A percentile compares a stretch with the other conserved stretches of the same genome.
Conservation (phyloP, 257 asterid species). For the Plantago ovata region DNA sequence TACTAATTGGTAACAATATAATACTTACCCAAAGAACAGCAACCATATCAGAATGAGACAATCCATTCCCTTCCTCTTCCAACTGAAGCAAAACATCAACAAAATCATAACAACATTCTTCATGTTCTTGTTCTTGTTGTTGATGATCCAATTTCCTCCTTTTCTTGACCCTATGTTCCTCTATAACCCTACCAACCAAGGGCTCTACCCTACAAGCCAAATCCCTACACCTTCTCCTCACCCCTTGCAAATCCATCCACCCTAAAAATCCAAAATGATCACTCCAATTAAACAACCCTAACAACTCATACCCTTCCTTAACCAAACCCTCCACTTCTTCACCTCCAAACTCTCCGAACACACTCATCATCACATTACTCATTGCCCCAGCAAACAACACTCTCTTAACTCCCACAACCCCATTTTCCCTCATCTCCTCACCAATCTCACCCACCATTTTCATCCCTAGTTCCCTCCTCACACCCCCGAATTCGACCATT, state of each 20-base stretch:
- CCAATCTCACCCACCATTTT: constrained; percentile 44
- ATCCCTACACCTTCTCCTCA: constrained; percentile 51
- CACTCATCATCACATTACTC: constrained; percentile 74
- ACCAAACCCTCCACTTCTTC: constrained; percentile 52
- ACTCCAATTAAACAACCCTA: constrained; percentile 70
- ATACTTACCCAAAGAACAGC: constrained; percentile 79
- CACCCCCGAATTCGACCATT: constrained; percentile 31
- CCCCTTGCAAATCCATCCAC: constrained; percentile 72
- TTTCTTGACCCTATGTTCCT: constrained; percentile 50
- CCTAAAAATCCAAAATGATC: constrained; percentile 71
- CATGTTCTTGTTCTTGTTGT: constrained; percentile 26
- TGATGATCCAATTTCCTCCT: too few relatives aligned
- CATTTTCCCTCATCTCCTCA: constrained; percentile 27
- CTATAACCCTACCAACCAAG: constrained; percentile 34
- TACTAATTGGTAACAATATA: not conserved
- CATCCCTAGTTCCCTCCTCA: constrained; percentile 41
- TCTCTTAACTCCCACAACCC: constrained; percentile 36
- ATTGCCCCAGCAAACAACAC: constrained; percentile 55
- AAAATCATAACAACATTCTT: constrained; percentile 43
- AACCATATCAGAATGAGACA: constrained; percentile 63
- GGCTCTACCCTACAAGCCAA: constrained; percentile 38
- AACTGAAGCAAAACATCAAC: constrained; percentile 72
- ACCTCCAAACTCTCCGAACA: constrained; percentile 47
- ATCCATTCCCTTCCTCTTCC: constrained; percentile 51
- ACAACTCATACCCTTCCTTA: constrained; percentile 63